These are phyloP conservation scores for Fusarium keratoplasticum DNA, from an alignment of 2,329 filamentous ascomycete species.

Conservation along the genomic window DNA sequence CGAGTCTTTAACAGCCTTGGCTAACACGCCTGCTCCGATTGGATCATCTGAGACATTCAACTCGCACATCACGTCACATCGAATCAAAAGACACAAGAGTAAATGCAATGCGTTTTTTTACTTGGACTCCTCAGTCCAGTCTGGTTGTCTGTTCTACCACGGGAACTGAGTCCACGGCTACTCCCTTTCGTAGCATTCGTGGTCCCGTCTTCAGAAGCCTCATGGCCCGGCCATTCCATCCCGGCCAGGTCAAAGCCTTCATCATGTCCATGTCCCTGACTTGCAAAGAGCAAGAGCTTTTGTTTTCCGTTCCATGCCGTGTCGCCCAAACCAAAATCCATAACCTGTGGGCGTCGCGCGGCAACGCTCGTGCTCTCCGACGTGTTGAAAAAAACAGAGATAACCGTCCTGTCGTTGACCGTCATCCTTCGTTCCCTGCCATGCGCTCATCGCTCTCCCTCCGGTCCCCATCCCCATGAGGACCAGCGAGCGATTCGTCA, in stretches of 20 bases:
- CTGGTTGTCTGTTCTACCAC: conserved; percentile 50
- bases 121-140: conserved; percentile 49
- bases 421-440: conserved; percentile 48
- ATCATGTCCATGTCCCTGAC: conserved; percentile 46
- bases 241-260: conserved; percentile 44
- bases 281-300: conserved; percentile 48
- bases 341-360: conserved; percentile 53
- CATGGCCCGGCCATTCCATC: conserved; percentile 40
- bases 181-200: conserved; percentile 36
- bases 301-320: conserved; percentile 47
- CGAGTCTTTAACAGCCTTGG: not conserved
- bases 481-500: conserved; percentile 52
- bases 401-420: conserved; percentile 49
- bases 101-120: conserved; percentile 48
- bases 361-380: conserved; percentile 52
- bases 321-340: conserved; percentile 52
- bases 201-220: conserved; percentile 45
- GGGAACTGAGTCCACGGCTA: conserved; percentile 43
- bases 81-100: not conserved
- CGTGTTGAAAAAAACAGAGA: conserved; percentile 49
- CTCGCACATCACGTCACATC: not conserved
- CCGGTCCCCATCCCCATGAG: conserved; percentile 47
- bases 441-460: conserved; percentile 50
- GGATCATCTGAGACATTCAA: not conserved
- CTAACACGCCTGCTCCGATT: not conserved